These are phyloP conservation scores for Dipodascus albidus DNA, from an alignment of 805 yeast genomes.

Conservation along the genomic window DNA sequence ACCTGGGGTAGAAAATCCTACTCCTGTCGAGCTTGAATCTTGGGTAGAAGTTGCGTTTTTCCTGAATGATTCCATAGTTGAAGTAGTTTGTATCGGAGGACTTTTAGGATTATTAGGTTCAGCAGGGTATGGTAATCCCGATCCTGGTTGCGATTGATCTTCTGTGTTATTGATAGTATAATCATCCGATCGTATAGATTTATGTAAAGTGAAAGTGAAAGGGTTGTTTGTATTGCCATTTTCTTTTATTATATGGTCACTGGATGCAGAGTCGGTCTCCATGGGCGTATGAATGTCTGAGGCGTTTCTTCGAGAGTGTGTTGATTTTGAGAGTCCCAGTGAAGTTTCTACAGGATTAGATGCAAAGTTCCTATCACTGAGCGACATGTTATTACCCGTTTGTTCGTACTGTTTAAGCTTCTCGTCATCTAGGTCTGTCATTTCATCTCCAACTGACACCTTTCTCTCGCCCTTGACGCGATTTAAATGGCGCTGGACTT, in stretches of 20 bases:
- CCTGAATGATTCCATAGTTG: neutral
- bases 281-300: neutral
- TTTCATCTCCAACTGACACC: slow-evolving; percentile 1
- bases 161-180: neutral
- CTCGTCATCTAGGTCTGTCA: neutral
- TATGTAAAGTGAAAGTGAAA: neutral
- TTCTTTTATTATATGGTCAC: neutral
- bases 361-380: neutral
- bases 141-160: neutral
- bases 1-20: slow-evolving; percentile 3
- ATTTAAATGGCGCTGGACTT: neutral
- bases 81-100: neutral
- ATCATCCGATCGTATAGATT: neutral
- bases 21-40: neutral
- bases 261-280: neutral
- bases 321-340: neutral
- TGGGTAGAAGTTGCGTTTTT: neutral
- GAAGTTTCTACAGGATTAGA: neutral
- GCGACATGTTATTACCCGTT: neutral
- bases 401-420: neutral
- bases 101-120: neutral
- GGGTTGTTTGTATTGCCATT: neutral
- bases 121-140: neutral
- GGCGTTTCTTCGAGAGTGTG: neutral
- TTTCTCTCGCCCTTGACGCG: slow-evolving; percentile 13